These are phyloP conservation scores for Lunasporangiospora selenospora DNA, from an alignment of 192 early-diverging fungal species.

Conservation along the genomic window DNA sequence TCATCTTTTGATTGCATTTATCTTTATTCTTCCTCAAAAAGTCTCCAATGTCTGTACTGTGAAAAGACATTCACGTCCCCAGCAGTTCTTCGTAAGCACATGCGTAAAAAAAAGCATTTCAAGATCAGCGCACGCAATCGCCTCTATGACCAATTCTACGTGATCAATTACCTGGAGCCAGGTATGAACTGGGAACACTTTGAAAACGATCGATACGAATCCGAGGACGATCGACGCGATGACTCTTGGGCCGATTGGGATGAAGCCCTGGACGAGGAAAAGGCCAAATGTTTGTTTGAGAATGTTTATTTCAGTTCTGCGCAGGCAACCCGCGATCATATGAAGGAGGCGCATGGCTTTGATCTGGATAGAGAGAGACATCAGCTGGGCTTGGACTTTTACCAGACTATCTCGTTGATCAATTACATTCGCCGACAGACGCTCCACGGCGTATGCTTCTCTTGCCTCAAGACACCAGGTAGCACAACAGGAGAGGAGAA, in stretches of 20 bases:
- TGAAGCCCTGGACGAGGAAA: constrained; percentile 66
- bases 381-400: constrained; percentile 74
- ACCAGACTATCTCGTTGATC: constrained; percentile 83
- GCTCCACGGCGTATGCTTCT: constrained; percentile 69
- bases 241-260: constrained; percentile 86
- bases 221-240: constrained; percentile 72
- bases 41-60: constrained; percentile 89
- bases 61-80: constrained; percentile 90
- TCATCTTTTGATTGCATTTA: neutral
- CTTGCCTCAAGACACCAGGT: constrained; percentile 64
- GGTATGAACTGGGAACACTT: constrained; percentile 91
- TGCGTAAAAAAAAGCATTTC: constrained; percentile 99
- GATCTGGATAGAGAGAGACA: constrained; percentile 68
- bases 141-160: constrained; percentile 93
- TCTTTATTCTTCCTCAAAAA: constrained; percentile 23
- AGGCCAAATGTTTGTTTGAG: constrained; percentile 87
- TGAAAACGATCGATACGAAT: constrained; percentile 80
- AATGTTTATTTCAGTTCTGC: constrained; percentile 64
- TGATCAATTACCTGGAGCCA: constrained; percentile 91
- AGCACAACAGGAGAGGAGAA: constrained; percentile 11
- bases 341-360: constrained; percentile 78
- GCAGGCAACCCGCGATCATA: constrained; percentile 72
- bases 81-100: constrained; percentile 91
- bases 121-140: constrained; percentile 90
- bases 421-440: constrained; percentile 84